phyloP scores from a whole-genome alignment of 352 stramenopile genomes.

The Phytophthora aleatoria region DNA sequence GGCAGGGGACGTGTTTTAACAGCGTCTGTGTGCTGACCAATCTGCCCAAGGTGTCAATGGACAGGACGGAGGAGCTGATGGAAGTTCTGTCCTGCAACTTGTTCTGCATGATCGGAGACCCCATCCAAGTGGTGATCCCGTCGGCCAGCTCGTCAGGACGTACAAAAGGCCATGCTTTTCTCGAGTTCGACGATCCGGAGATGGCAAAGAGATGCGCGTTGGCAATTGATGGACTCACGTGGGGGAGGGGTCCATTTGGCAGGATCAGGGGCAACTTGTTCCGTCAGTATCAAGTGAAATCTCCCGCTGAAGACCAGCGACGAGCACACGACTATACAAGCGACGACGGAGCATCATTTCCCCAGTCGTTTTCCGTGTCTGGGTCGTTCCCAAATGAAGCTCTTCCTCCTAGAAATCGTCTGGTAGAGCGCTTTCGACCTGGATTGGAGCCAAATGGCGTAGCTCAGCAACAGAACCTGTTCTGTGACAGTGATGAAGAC shows the following conservation, averaged over 20 bases:
- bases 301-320: slow-evolving; percentile 27
- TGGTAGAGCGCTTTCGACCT: slow-evolving; percentile 15
- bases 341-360: slow-evolving; percentile 16
- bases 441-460: slow-evolving; percentile 1
- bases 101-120: slow-evolving; percentile 81
- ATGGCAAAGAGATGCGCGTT: slow-evolving; percentile 60
- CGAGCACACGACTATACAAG: slow-evolving; percentile 3
- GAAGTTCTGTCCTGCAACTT: slow-evolving; percentile 75
- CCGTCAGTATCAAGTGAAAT: slow-evolving; percentile 81
- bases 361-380: slow-evolving; percentile 15
- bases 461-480: slow-evolving; percentile 20
- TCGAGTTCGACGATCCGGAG: slow-evolving; percentile 79
- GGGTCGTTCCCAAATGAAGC: slow-evolving; percentile 4
- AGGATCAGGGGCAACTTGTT: slow-evolving; percentile 80
- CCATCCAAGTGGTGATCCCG: slow-evolving; percentile 84
- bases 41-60: slow-evolving; percentile 74
- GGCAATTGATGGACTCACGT: slow-evolving; percentile 74
- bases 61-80: slow-evolving; percentile 77
- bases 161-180: slow-evolving; percentile 82
- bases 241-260: slow-evolving; percentile 62
- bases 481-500: slow-evolving; percentile 37
- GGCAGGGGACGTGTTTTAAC: slow-evolving; percentile 77
- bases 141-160: slow-evolving; percentile 59
- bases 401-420: slow-evolving; percentile 8
- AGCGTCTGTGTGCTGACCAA: slow-evolving; percentile 87